phyloP scores from a whole-genome alignment of 75 land plant genomes.

The Picea glauca region DNA sequence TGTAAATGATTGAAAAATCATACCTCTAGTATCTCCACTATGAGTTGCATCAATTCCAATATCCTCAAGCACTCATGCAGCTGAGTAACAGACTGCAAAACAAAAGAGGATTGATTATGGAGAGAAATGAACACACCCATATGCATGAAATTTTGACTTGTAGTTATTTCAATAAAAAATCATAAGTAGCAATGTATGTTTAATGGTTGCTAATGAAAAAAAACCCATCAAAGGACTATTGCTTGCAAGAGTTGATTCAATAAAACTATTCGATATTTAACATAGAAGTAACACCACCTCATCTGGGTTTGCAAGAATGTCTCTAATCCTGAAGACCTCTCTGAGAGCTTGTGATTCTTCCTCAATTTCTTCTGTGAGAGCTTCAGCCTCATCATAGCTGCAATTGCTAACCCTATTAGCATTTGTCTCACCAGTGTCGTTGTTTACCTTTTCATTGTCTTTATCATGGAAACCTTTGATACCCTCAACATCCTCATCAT shows the following conservation, averaged over 20 bases:
- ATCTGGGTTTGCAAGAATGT: slow-evolving; percentile 30
- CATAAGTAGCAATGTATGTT: not conserved
- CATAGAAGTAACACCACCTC: slow-evolving; percentile 16
- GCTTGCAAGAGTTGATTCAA: no score
- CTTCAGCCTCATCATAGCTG: slow-evolving; percentile 47
- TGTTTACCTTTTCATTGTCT: slow-evolving; percentile 9
- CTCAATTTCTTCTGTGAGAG: slow-evolving; percentile 56
- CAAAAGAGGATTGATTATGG: not conserved
- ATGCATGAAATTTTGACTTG: no score
- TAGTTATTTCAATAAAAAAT: no score
- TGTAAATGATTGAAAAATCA: not conserved
- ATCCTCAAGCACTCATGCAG: slow-evolving; percentile 47
- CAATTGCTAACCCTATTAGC: slow-evolving; percentile 17
- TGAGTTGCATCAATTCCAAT: slow-evolving; percentile 47
- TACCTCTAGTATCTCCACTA: slow-evolving; percentile 53
- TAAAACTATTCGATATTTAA: no score
- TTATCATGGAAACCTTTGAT: not conserved
- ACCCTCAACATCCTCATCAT: slow-evolving; percentile 4
- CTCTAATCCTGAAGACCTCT: slow-evolving; percentile 56
- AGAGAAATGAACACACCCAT: not conserved
- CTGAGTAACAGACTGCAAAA: slow-evolving; percentile 31
- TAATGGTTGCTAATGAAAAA: not conserved
- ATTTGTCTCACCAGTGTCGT: slow-evolving; percentile 3
- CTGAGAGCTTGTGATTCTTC: slow-evolving; percentile 26
- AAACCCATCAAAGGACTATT: no score